Base-by-base conservation (phyloP, 441 rosid species). In the Bruguiera hainesii region DNA sequence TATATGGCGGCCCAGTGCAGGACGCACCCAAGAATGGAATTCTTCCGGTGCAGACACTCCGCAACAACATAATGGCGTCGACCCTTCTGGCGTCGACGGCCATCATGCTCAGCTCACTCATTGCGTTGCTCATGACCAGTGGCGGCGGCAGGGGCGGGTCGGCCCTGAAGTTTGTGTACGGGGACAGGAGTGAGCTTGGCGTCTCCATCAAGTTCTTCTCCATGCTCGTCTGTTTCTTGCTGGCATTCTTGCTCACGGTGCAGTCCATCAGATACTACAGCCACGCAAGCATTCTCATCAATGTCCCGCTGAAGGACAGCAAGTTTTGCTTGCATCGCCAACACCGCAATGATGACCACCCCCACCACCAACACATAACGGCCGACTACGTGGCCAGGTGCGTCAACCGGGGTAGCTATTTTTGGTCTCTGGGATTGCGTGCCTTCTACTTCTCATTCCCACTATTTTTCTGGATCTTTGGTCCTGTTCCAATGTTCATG, bases 61-160 rank as follows among this genome's bases (percentile, higher is more conserved):
- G 97, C 21, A 90, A 90, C 84, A 93, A 93, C 83, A 90, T 90
- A 77, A 93, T 93, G 98, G 97, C 98, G 1, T 93, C 98, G 30
- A 93, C 95, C 23, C 76, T 93, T 6, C 76, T 93, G 69, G 98
- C 98, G 31, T 86, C 98, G 7, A 90, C 93, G 1, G 91, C 98
- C 2, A 89, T 93, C 74, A 89, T 81, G 89, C 75, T 90, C 35
- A 82, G 98, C 79, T 93, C 96, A 9, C 81, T 93, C 39, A 85
- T 93, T 19, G 96, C 92, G 0, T 67, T 90, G 18, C 75, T 90
- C 56, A 89, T 90, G 94, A 80, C 85, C 0, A 71, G 82, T 60
- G 76, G 82, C 60, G 77, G 64, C 20, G 35, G 73, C 7, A 71
- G 76, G 6, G 71, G 69, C 0, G 50, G 76, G 63, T 75, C 92